Evolutionary conservation across 768 basidiomycete species (phyloP).

Genomic region (Mycena albidolilacea): DNA sequence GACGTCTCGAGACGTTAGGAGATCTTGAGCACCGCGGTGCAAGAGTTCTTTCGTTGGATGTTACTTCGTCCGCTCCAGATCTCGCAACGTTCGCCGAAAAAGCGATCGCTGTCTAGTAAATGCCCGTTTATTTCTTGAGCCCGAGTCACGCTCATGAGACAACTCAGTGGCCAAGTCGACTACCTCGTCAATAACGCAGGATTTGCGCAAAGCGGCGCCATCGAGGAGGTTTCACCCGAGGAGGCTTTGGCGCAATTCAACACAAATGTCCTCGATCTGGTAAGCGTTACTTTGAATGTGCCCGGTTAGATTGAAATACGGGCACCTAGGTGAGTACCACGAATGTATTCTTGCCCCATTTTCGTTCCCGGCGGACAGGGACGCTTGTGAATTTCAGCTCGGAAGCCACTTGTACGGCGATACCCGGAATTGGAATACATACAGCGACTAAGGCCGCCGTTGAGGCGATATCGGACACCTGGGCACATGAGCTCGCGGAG

Average conservation of each 20-base stretch:
- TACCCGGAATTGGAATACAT: background rate
- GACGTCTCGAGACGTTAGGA: background rate
- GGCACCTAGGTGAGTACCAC: constrained; percentile 3
- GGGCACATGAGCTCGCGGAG: constrained; percentile 18
- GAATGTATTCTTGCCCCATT: constrained; percentile 16
- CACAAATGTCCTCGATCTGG: constrained; percentile 7
- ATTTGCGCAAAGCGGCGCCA: constrained; percentile 5
- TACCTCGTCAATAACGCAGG: background rate
- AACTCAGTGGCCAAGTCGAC: constrained; percentile 14
- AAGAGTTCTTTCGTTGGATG: constrained; percentile 3
- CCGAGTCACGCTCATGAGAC: background rate
- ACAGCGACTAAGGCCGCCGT: constrained; percentile 10
- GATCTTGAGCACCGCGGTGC: background rate
- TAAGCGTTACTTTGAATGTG: background rate
- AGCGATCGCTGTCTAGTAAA: constrained; percentile 13
- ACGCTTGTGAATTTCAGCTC: constrained; percentile 16
- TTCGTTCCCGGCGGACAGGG: constrained; percentile 1
- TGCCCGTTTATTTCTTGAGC: background rate
- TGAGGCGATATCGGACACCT: constrained; percentile 9
- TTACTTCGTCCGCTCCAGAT: background rate
- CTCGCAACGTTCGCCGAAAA: constrained; percentile 3
- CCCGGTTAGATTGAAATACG: background rate
- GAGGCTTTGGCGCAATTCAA: constrained; percentile 3
- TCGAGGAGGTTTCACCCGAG: constrained; percentile 5
- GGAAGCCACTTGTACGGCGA: background rate